Conservation (phyloP, 2,329 filamentous ascomycete genomes). For the Acarospora socialis region DNA sequence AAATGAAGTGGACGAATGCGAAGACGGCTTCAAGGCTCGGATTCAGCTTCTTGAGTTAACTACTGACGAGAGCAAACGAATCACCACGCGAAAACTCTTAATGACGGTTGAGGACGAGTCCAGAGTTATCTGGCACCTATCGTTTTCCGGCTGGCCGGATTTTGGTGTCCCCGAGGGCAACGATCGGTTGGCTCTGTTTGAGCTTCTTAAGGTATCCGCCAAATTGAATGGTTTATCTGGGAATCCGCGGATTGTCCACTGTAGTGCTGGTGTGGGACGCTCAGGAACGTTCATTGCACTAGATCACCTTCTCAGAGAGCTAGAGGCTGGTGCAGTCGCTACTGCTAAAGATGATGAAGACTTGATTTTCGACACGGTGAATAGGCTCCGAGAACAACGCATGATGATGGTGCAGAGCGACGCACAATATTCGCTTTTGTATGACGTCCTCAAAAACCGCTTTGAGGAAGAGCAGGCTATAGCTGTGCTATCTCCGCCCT, state of each 20-base stretch:
- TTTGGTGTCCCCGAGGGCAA: constrained; percentile 59
- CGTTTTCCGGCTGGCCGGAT: constrained; percentile 83
- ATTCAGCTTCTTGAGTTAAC: constrained; percentile 45
- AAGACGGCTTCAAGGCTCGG: constrained; percentile 33
- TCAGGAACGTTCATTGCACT: constrained; percentile 92
- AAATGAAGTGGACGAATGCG: constrained; percentile 15
- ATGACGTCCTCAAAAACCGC: constrained; percentile 64
- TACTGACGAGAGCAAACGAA: constrained; percentile 44
- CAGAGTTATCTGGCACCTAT: constrained; percentile 64
- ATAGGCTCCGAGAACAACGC: constrained; percentile 68
- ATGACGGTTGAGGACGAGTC: constrained; percentile 36
- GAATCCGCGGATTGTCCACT: constrained; percentile 71
- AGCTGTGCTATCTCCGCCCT: constrained; percentile 7
- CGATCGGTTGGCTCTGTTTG: constrained; percentile 35
- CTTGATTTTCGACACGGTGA: constrained; percentile 64
- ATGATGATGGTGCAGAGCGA: constrained; percentile 93
- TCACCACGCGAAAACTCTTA: constrained; percentile 59
- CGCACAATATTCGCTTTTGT: constrained; percentile 72
- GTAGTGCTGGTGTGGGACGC: constrained; percentile 83
- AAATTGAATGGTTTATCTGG: constrained; percentile 30
- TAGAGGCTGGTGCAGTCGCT: constrained; percentile 58
- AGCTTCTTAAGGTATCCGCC: constrained; percentile 34
- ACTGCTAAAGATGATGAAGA: constrained; percentile 39
- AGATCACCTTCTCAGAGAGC: constrained; percentile 76
- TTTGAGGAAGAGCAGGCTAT: constrained; percentile 41